Percentiles rank a stretch among this genome's conserved stretches.
Conservation (phyloP, 306 rosid species). For the Leucaena leucocephala region DNA sequence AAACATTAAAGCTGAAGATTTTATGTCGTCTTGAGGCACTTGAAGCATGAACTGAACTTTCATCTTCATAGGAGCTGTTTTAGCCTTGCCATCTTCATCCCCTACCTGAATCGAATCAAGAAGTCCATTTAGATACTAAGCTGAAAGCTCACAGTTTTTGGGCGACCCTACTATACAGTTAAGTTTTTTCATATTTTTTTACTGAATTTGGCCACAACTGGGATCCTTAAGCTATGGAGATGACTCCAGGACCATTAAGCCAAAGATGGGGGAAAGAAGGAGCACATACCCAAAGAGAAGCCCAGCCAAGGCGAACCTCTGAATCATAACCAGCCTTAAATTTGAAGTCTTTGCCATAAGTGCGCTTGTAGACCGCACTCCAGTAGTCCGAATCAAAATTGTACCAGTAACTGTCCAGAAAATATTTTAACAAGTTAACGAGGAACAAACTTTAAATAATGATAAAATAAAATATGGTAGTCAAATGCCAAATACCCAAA, state of each 20-base stretch:
- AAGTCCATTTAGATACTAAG: constrained; percentile 12
- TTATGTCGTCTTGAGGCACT: constrained; percentile 89
- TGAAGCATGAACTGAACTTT: constrained; percentile 97
- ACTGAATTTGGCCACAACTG: neutral
- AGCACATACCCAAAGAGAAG: constrained; percentile 96
- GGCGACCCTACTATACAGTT: neutral
- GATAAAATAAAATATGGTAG: neutral
- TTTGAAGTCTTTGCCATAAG: constrained; percentile 81
- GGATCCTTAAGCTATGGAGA: neutral
- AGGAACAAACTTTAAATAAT: constrained; percentile 1
- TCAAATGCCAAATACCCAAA: constrained; percentile 20
- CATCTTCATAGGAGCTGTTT: constrained; percentile 94
- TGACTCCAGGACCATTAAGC: neutral
- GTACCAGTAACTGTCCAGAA: constrained; percentile 81
- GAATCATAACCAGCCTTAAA: constrained; percentile 97
- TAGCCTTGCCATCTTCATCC: constrained; percentile 84
- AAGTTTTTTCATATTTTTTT: neutral
- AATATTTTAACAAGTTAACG: constrained; percentile 25
- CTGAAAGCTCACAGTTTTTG: constrained; percentile 9
- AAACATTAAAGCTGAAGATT: constrained; percentile 80
- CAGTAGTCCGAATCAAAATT: constrained; percentile 81
- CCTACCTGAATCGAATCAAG: constrained; percentile 72
- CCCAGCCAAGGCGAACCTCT: constrained; percentile 95
- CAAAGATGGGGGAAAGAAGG: constrained; percentile 17
- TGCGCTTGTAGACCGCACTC: constrained; percentile 96